A percentile compares a stretch with the other conserved stretches of the same genome.
Conservation (phyloP, 768 basidiomycete genomes). For the Mycena latifolia region DNA sequence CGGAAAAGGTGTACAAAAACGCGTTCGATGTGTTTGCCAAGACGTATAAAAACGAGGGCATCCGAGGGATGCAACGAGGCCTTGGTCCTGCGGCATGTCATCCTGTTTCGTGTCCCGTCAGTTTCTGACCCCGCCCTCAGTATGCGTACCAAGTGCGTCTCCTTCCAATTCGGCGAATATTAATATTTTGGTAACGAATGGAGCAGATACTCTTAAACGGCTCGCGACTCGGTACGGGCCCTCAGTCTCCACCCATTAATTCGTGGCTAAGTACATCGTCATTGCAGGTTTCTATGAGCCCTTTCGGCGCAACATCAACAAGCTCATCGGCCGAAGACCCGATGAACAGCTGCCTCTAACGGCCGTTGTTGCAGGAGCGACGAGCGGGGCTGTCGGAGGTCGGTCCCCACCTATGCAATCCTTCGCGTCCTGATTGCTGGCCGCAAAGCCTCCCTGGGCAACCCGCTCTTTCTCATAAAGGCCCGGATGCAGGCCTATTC, state of each 20-base stretch:
- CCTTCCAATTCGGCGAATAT: conserved; percentile 18
- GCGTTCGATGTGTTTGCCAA: conserved; percentile 89
- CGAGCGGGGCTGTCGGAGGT: conserved; percentile 94
- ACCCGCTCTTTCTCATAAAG: conserved; percentile 95
- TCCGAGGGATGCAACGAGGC: conserved; percentile 94
- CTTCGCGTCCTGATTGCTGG: conserved; percentile 15
- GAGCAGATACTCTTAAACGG: conserved; percentile 92
- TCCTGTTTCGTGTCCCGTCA: not conserved
- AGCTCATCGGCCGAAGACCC: conserved; percentile 69
- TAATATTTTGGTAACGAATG: conserved; percentile 9
- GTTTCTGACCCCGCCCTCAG: conserved; percentile 51
- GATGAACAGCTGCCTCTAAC: conserved; percentile 80
- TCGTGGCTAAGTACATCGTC: not conserved
- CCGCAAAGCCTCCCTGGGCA: conserved; percentile 85
- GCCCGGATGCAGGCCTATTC: conserved; percentile 99
- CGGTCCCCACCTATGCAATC: conserved; percentile 17
- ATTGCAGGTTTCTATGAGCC: conserved; percentile 95
- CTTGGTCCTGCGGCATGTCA: conserved; percentile 75
- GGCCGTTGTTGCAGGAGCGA: conserved; percentile 88
- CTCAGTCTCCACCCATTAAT: not conserved
- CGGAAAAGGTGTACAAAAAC: conserved; percentile 86
- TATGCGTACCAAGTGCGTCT: conserved; percentile 89
- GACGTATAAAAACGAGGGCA: conserved; percentile 91
- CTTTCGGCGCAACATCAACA: conserved; percentile 79
- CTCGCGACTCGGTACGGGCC: conserved; percentile 78